These are phyloP conservation scores for Fomitopsis palustris DNA, from an alignment of 1,284 basidiomycete species.

Conservation along the genomic window DNA sequence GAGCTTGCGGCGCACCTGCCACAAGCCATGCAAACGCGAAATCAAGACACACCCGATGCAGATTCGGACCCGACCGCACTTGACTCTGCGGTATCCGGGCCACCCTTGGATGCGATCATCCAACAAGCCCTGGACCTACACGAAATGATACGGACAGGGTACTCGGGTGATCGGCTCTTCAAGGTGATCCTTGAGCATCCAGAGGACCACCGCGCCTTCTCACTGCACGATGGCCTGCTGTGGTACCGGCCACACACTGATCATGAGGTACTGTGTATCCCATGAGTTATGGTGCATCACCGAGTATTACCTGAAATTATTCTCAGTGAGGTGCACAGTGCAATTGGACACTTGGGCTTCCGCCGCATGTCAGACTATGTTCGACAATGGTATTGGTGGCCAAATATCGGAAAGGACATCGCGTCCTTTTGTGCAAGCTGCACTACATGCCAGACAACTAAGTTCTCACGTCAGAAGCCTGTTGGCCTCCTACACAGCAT, in stretches of 20 bases:
- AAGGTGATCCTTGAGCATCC: not conserved
- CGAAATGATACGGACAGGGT: not conserved
- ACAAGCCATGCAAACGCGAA: not conserved
- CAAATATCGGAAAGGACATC: constrained; percentile 16
- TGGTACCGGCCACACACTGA: constrained; percentile 8
- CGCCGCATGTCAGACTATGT: constrained; percentile 24
- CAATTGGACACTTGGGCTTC: constrained; percentile 23
- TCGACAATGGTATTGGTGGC: constrained; percentile 33
- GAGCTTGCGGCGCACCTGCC: not conserved
- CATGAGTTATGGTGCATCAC: constrained; percentile 3
- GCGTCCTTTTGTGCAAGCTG: constrained; percentile 22
- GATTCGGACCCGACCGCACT: not conserved
- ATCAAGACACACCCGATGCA: not conserved
- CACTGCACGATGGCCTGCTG: constrained; percentile 1
- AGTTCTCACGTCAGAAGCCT: constrained; percentile 11
- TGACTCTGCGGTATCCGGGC: not conserved
- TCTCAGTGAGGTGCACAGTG: constrained; percentile 21
- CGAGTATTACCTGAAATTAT: constrained; percentile 15
- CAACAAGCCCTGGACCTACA: not conserved
- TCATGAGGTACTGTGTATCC: constrained; percentile 18
- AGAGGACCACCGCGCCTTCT: not conserved
- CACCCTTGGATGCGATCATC: not conserved
- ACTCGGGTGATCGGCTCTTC: not conserved
- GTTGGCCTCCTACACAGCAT: constrained; percentile 22
- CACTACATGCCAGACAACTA: constrained; percentile 21